Base-by-base conservation (phyloP, 2,329 filamentous ascomycete genomes). In the Acrocalymma vagum region DNA sequence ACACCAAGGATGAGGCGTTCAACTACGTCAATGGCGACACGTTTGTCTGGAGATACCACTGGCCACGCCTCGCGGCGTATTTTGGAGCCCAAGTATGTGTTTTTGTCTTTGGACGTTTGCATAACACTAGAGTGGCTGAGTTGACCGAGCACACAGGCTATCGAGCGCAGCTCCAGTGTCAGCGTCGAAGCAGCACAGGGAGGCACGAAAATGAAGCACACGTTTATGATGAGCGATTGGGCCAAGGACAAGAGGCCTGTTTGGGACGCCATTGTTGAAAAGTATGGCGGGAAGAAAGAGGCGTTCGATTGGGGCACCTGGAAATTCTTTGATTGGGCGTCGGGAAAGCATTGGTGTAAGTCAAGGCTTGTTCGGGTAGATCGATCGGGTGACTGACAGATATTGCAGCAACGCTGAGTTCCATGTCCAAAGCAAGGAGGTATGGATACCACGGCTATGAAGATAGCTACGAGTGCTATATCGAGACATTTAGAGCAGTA, bases 11-110 rank as follows among this genome's bases (percentile, higher is more conserved):
- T 11, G n/a, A 48, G 16, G 40, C 35, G 4, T 48, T 48, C 36
- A 48, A 44, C 15, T n/a, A 29, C 11, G 29, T 26, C 4, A 44
- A 48, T 10, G 45, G 40, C 3, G 45, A 48, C n/a, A 20, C 15
- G 6, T 40, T 38, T 14, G 16, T 17, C 14, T 48, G 41, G 45
- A 30, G 23, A 34, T 43, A 43, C 10, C 15, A n/a, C 14, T 28
- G 9, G 14, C 6, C 27, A 4, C 9, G 6, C 15, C 13, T 40
- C 7, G 37, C 22, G 16, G 10, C 15, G 24, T 29, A 29, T 13
- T 35, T 35, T 17, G 32, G 32, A n/a, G n/a, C n/a, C n/a, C n/a
- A n/a, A n/a, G n/a, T n/a, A n/a, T n/a, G n/a, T n/a, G n/a, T n/a
- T n/a, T n/a, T n/a, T n/a, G n/a, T n/a, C n/a, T n/a, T n/a, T n/a